These are phyloP conservation scores for Ramalina peruviana DNA, from an alignment of 495 filamentous ascomycete genomes.

Conservation along the genomic window DNA sequence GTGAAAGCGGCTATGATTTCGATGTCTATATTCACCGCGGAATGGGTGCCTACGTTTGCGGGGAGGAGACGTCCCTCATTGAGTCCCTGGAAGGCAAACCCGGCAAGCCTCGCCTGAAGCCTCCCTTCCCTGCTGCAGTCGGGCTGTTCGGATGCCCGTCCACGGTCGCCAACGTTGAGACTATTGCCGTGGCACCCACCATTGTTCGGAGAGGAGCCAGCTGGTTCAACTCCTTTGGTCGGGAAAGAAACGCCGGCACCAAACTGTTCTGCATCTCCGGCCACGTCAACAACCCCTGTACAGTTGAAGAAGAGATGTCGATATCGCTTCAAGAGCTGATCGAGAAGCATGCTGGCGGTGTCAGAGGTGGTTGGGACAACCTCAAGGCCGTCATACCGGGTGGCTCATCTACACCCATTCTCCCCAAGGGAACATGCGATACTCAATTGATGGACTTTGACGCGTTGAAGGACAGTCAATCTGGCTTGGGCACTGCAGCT, in stretches of 20 bases:
- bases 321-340: conserved; percentile 90
- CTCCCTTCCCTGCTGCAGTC: conserved; percentile 92
- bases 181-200: conserved; percentile 84
- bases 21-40: conserved; percentile 94
- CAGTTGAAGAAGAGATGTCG: conserved; percentile 98
- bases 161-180: conserved; percentile 97
- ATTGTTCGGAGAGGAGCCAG: conserved; percentile 82
- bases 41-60: conserved; percentile 94
- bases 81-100: conserved; percentile 97
- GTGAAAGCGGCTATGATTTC: conserved; percentile 92
- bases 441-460: conserved; percentile 99
- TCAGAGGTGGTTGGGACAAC: conserved; percentile 96
- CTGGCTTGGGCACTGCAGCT: conserved; percentile 92
- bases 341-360: conserved; percentile 93
- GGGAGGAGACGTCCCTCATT: conserved; percentile 94
- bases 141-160: conserved; percentile 96
- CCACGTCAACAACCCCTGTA: conserved; percentile 95
- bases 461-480: conserved; percentile 91
- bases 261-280: conserved; percentile 98
- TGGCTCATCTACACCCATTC: conserved; percentile 88
- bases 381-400: conserved; percentile 88
- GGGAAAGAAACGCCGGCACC: conserved; percentile 88
- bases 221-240: conserved; percentile 90
- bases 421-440: conserved; percentile 76
- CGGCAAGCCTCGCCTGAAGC: conserved; percentile 95